Percentiles rank a stretch among this genome's conserved stretches.
phyloP scores from a whole-genome alignment of 108 stramenopile genomes.

The Nitzschia palea region DNA sequence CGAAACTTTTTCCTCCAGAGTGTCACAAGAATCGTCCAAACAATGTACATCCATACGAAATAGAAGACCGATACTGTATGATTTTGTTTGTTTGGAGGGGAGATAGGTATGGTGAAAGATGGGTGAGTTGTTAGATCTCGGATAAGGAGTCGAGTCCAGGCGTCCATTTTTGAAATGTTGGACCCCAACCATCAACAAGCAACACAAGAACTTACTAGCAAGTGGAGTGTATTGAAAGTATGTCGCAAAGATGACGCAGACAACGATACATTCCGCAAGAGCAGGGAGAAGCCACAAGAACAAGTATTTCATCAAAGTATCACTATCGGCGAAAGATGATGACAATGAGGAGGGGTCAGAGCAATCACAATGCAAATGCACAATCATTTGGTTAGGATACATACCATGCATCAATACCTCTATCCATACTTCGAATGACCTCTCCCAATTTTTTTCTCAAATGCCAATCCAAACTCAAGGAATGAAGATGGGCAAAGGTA shows the following conservation, averaged over 20 bases:
- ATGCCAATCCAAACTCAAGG: constrained; percentile 94
- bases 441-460: constrained; percentile 93
- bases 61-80: constrained; percentile 77
- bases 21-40: constrained; percentile 90
- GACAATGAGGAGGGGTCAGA: not conserved
- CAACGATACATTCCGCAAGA: constrained; percentile 84
- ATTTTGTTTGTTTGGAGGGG: too few relatives aligned
- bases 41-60: constrained; percentile 87
- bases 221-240: constrained; percentile 86
- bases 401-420: constrained; percentile 83
- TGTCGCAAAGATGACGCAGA: constrained; percentile 88
- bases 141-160: not conserved
- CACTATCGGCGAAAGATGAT: not conserved
- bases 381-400: constrained; percentile 15
- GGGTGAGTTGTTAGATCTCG: constrained; percentile 36
- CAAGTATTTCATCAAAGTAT: constrained; percentile 85
- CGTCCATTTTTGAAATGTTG: constrained; percentile 26
- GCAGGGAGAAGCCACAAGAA: constrained; percentile 94
- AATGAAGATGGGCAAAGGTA: constrained; percentile 90
- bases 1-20: constrained; percentile 97
- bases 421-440: constrained; percentile 91
- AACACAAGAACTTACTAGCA: constrained; percentile 7
- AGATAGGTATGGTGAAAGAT: constrained; percentile 45
- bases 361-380: not conserved
- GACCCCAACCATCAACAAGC: constrained; percentile 23